Conservation (phyloP, 2,329 filamentous ascomycete genomes). For the Aspergillus sp. region DNA sequence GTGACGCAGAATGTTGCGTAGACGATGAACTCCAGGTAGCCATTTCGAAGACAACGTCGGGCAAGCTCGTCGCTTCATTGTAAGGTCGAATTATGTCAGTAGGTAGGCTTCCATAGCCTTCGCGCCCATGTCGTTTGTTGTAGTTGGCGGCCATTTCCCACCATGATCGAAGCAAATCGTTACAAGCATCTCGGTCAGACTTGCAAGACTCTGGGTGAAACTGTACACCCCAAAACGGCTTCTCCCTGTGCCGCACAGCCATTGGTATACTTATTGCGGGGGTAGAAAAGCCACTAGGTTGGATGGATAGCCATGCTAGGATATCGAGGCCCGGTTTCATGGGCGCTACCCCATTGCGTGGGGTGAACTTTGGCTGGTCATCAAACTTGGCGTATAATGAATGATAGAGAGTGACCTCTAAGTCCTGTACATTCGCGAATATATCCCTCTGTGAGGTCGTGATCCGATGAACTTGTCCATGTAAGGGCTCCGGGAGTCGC, state of each 20-base stretch:
- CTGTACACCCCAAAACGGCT: conserved; percentile 85
- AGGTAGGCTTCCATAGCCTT: conserved; percentile 26
- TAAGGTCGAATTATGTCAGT: conserved; percentile 26
- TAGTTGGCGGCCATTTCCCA: conserved; percentile 68
- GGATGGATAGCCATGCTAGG: conserved; percentile 63
- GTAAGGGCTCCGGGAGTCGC: conserved; percentile 72
- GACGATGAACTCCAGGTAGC: conserved; percentile 38
- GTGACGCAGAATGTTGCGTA: conserved; percentile 31
- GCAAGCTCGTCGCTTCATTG: conserved; percentile 26
- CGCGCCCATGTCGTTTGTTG: conserved; percentile 51
- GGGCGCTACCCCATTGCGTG: background rate
- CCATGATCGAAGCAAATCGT: conserved; percentile 73
- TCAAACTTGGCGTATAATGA: conserved; percentile 57
- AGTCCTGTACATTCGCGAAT: conserved; percentile 63
- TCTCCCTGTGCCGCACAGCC: conserved; percentile 69
- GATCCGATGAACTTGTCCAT: conserved; percentile 77
- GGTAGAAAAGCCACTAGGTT: conserved; percentile 41
- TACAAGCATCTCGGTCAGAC: conserved; percentile 62
- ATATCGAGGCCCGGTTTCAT: conserved; percentile 49
- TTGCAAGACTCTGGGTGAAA: conserved; percentile 94
- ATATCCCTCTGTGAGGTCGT: conserved; percentile 65
- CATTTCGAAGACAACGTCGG: conserved; percentile 54
- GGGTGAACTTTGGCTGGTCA: conserved; percentile 28
- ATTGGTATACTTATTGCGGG: conserved; percentile 64
- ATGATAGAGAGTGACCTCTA: conserved; percentile 79